phyloP scores from a whole-genome alignment of 305 asterid species.

The Fraxinus velutina region DNA sequence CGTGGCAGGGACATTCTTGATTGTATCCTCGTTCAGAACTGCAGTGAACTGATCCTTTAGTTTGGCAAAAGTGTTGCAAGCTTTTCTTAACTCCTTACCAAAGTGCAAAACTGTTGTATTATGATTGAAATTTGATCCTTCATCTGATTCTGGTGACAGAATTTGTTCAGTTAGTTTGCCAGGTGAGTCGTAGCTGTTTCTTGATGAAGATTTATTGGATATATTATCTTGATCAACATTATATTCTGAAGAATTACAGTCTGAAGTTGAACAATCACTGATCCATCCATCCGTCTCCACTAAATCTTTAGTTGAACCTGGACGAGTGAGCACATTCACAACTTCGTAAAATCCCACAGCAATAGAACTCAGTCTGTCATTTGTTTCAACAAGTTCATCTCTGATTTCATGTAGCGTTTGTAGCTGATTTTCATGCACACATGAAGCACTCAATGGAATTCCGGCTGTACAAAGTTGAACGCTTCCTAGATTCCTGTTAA shows the following conservation, averaged over 20 bases:
- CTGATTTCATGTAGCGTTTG: conserved; percentile 29
- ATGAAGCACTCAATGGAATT: conserved; percentile 21
- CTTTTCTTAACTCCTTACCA: conserved; percentile 35
- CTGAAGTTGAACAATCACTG: conserved; percentile 36
- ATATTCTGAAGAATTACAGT: conserved; percentile 36
- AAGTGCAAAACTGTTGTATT: conserved; percentile 25
- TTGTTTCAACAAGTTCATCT: conserved; percentile 40
- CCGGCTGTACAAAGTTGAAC: conserved; percentile 18
- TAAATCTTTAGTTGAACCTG: conserved; percentile 23
- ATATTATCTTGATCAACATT: conserved; percentile 28
- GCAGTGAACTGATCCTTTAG: conserved; percentile 35
- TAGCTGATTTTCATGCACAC: conserved; percentile 29
- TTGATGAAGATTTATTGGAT: conserved; percentile 16
- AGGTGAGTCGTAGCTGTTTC: neutral
- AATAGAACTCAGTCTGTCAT: conserved; percentile 33
- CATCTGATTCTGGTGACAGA: conserved; percentile 22
- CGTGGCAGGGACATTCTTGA: conserved; percentile 19
- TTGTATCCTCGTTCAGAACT: conserved; percentile 24
- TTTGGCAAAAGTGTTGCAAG: conserved; percentile 34
- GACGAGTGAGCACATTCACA: conserved; percentile 16
- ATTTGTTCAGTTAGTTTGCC: conserved; percentile 23
- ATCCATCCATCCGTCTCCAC: conserved; percentile 32
- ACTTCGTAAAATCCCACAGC: conserved; percentile 28
- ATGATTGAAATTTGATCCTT: conserved; percentile 20
- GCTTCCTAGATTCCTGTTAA: conserved; percentile 24